Conservation (phyloP, 352 stramenopile species). For the Aphanomyces cochlioides region DNA sequence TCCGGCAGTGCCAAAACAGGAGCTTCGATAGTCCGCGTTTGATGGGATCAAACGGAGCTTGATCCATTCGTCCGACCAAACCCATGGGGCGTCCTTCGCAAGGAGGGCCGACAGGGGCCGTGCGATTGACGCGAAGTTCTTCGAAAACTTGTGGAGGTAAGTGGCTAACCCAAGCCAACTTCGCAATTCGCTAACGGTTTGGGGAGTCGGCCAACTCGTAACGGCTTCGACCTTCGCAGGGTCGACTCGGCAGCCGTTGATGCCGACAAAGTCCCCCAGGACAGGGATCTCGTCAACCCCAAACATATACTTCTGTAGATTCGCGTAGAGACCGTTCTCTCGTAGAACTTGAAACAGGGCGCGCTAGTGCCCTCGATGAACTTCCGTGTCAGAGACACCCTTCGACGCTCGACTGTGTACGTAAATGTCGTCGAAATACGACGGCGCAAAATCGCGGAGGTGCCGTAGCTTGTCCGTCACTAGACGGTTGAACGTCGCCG, state of each 20-base stretch:
- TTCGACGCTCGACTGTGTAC: conserved; percentile 30
- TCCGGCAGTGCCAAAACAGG: no score
- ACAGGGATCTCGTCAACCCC: conserved; percentile 34
- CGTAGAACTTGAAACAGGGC: conserved; percentile 30
- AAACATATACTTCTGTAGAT: conserved; percentile 33
- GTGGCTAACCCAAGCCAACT: conserved; percentile 22
- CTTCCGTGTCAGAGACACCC: conserved; percentile 7
- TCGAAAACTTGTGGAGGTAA: conserved; percentile 31
- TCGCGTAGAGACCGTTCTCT: conserved; percentile 35
- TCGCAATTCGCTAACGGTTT: conserved; percentile 29
- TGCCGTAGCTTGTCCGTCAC: conserved; percentile 34
- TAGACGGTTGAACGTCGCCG: conserved; percentile 41
- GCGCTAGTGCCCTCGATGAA: conserved; percentile 32
- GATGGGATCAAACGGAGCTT: conserved; percentile 10
- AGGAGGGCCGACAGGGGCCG: conserved; percentile 9
- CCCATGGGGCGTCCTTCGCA: conserved; percentile 18
- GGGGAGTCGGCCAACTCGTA: conserved; percentile 24
- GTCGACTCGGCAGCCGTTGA: conserved; percentile 18
- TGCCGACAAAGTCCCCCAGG: conserved; percentile 33
- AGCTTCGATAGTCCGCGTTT: background rate
- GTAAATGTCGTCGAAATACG: conserved; percentile 41
- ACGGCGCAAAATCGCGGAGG: conserved; percentile 29
- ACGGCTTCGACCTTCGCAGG: conserved; percentile 28
- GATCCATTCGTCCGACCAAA: conserved; percentile 13
- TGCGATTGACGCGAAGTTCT: conserved; percentile 23